Conservation (phyloP, 768 basidiomycete species). For the Amanita brunnescens region DNA sequence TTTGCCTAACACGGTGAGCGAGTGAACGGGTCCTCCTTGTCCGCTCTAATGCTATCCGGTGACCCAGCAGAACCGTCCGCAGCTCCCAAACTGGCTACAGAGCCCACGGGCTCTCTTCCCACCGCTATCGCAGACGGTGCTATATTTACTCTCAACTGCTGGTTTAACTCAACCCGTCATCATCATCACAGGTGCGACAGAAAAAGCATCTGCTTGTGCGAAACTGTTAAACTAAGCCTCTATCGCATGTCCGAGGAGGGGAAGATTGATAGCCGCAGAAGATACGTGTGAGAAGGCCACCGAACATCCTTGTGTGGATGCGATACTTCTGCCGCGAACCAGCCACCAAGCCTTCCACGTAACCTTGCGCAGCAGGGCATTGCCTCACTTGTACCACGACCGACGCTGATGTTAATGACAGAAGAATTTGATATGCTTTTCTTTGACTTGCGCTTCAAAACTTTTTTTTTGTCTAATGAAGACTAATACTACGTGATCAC, state of each 20-base stretch:
- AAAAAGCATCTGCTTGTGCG: not conserved
- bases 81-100: not conserved
- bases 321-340: conserved; percentile 2
- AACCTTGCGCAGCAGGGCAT: not conserved
- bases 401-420: not conserved
- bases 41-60: not conserved
- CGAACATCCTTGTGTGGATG: not conserved
- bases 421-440: not conserved
- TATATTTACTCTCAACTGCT: not conserved
- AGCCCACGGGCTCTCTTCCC: not conserved
- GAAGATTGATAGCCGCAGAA: not conserved
- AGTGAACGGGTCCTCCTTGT: not conserved
- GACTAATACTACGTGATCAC: not conserved
- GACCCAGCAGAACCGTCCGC: not conserved
- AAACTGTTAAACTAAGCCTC: not conserved
- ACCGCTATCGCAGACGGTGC: not conserved
- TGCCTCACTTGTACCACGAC: not conserved
- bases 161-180: not conserved
- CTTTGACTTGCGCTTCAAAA: not conserved
- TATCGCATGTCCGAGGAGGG: conserved; percentile 2
- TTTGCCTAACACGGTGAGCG: not conserved
- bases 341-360: not conserved
- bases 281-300: not conserved
- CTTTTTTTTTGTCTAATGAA: not conserved
- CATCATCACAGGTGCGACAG: not conserved